A percentile compares a stretch with the other conserved stretches of the same genome.
These are phyloP conservation scores for Sclerotinia subarctica DNA, from an alignment of 2,329 filamentous ascomycete genomes.

Conservation along the genomic window DNA sequence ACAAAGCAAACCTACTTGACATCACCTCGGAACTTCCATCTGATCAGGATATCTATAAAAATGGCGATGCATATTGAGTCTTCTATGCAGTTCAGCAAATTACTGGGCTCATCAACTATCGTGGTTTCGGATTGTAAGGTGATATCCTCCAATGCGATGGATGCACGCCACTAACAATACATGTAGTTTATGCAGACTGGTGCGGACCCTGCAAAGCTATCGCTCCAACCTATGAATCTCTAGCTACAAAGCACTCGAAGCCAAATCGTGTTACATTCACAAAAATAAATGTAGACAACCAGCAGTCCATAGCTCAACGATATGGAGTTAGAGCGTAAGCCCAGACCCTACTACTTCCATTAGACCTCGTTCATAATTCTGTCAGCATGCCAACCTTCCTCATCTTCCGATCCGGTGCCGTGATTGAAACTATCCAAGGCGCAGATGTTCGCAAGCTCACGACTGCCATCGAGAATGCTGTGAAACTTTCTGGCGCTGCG, in stretches of 20 bases:
- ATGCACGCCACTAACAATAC: constrained; percentile 19
- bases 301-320: constrained; percentile 70
- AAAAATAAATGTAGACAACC: constrained; percentile 87
- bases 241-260: constrained; percentile 75
- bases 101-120: constrained; percentile 70
- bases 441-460: constrained; percentile 76
- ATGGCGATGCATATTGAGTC: constrained; percentile 56
- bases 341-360: constrained; percentile 8
- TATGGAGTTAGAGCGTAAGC: constrained; percentile 74
- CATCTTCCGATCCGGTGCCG: constrained; percentile 73
- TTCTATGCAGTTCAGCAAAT: constrained; percentile 64
- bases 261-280: constrained; percentile 82
- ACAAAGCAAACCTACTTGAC: not conserved
- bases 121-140: constrained; percentile 86
- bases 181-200: constrained; percentile 87
- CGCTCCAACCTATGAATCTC: constrained; percentile 81
- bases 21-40: not conserved
- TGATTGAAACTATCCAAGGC: constrained; percentile 74
- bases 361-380: constrained; percentile 17
- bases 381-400: constrained; percentile 85
- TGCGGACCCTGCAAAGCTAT: constrained; percentile 93
- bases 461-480: constrained; percentile 69
- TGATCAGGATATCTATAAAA: not conserved
- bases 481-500: constrained; percentile 48
- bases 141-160: constrained; percentile 35